These are phyloP conservation scores for Hericium erinaceus DNA, from an alignment of 768 basidiomycete genomes.

Conservation along the genomic window DNA sequence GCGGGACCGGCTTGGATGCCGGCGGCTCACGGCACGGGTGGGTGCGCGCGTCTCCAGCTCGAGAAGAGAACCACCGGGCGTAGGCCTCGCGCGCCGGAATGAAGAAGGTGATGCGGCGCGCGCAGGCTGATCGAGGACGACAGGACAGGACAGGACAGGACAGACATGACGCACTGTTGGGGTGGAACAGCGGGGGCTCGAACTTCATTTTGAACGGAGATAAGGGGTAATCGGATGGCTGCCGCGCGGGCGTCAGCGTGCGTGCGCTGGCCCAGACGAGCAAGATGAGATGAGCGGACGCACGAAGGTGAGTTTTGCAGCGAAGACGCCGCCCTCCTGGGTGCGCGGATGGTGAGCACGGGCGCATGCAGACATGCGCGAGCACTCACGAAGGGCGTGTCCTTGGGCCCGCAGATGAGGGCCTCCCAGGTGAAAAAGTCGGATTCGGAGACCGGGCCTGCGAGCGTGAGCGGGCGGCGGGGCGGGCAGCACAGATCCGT, in stretches of 20 bases:
- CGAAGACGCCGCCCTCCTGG: slow-evolving; percentile 92
- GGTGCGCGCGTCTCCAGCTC: no score
- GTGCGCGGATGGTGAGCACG: not conserved
- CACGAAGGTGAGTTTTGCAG: slow-evolving; percentile 87
- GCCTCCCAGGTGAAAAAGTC: slow-evolving; percentile 98
- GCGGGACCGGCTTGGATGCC: no score
- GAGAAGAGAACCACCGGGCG: no score
- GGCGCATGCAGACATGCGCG: not conserved
- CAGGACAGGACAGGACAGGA: not conserved
- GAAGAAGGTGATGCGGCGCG: no score
- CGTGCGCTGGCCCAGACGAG: not conserved
- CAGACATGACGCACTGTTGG: slow-evolving; percentile 65
- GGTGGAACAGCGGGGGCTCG: slow-evolving; percentile 94
- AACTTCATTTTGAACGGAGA: slow-evolving; percentile 99
- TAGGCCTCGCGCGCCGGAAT: no score
- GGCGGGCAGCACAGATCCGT: slow-evolving; percentile 4
- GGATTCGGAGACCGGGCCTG: slow-evolving; percentile 82
- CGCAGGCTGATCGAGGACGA: no score
- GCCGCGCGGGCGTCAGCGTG: not conserved
- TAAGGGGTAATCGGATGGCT: slow-evolving; percentile 89
- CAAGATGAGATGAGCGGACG: slow-evolving; percentile 23
- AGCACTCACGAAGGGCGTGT: slow-evolving; percentile 78
- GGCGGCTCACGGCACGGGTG: no score
- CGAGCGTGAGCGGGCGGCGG: not conserved
- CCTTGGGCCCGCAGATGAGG: slow-evolving; percentile 86